phyloP scores from a whole-genome alignment of 305 asterid species.

The Fraxinus xanthoxyloides region DNA sequence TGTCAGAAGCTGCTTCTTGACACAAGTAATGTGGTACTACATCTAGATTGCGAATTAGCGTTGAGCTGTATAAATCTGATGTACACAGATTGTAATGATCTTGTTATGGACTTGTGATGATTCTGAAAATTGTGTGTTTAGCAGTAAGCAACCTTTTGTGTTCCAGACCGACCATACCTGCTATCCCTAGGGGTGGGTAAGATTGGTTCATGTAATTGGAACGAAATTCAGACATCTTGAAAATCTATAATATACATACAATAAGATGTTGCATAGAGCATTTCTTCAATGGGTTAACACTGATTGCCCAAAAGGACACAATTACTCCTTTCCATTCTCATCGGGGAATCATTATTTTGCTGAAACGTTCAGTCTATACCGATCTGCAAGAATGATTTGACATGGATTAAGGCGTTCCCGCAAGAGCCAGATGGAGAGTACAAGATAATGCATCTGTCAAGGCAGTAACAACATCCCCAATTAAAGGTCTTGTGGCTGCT shows the following conservation, averaged over 20 bases:
- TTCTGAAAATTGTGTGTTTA: neutral
- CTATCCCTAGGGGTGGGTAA: neutral
- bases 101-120: neutral
- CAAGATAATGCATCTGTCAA: constrained; percentile 17
- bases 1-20: neutral
- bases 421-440: neutral
- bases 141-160: neutral
- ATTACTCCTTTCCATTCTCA: constrained; percentile 4
- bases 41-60: neutral
- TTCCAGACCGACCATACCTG: neutral
- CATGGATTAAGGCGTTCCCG: neutral
- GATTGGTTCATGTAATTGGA: neutral
- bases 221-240: constrained; percentile 19
- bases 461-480: constrained; percentile 86
- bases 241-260: constrained; percentile 27
- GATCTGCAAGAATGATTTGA: neutral
- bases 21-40: neutral
- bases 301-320: neutral
- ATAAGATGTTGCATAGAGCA: constrained; percentile 22
- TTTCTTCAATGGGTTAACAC: neutral
- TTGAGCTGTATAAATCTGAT: neutral
- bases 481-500: constrained; percentile 80
- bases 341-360: neutral
- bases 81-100: neutral
- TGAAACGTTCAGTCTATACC: constrained; percentile 24